Evolutionary conservation across 352 stramenopile genomes (phyloP).

Genomic region (Pythium diclinum): DNA sequence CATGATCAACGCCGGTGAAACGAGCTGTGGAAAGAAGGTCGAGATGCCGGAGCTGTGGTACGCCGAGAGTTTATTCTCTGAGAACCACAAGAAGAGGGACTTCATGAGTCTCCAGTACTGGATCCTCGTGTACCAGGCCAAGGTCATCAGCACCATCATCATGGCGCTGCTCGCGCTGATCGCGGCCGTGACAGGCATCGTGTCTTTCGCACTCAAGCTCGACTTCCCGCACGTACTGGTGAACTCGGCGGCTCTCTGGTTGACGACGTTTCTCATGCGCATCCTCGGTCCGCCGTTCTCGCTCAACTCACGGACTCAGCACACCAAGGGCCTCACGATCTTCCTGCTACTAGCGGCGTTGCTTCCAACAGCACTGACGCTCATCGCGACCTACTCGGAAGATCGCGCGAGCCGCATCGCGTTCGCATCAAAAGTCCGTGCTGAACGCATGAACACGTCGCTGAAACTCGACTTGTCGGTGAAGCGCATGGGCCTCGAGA

Average conservation of each 20-base stretch:
- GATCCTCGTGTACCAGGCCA: constrained; percentile 65
- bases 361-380: constrained; percentile 55
- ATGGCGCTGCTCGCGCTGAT: constrained; percentile 63
- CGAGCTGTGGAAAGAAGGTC: constrained; percentile 45
- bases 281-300: constrained; percentile 50
- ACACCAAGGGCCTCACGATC: constrained; percentile 48
- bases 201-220: constrained; percentile 72
- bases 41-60: constrained; percentile 47
- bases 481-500: constrained; percentile 68
- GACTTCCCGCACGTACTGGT: constrained; percentile 74
- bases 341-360: constrained; percentile 65
- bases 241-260: constrained; percentile 47
- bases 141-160: constrained; percentile 56
- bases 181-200: constrained; percentile 54
- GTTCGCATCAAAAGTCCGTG: constrained; percentile 70
- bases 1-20: constrained; percentile 33
- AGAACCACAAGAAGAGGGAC: constrained; percentile 24
- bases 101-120: constrained; percentile 57
- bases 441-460: constrained; percentile 78
- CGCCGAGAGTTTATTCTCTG: constrained; percentile 34
- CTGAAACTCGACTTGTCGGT: constrained; percentile 75
- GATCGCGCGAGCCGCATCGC: constrained; percentile 64
- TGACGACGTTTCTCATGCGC: constrained; percentile 50
- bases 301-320: constrained; percentile 38
- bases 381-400: constrained; percentile 76